Base-by-base conservation (phyloP, 768 basidiomycete species). In the Amanita inopinata region DNA sequence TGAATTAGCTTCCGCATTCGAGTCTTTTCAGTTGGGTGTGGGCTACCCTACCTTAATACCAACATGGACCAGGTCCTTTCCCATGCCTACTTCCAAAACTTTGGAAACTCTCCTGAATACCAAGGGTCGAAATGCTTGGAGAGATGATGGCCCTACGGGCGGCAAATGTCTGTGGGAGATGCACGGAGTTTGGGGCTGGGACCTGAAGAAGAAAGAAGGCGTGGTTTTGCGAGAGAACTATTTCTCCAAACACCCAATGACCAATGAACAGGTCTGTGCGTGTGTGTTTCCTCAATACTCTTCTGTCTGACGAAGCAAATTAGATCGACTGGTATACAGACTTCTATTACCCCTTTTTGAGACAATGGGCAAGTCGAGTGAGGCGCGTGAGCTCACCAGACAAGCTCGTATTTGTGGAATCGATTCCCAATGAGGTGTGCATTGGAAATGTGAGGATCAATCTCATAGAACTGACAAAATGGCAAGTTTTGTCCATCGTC, bases 111-210 rank as follows among this genome's bases (percentile, higher is more conserved):
- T 83, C 1, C 66, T 90, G 11, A 90, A 92, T 53, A 56, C 73
- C 0, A 56, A 65, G 0, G 68, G 74, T 6, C 64, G 65, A 33
- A 79, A 74, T 20, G 82, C 74, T 0, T 93, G 90, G 91, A 67
- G 69, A 10, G 54, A 59, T 4, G 79, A 86, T 52, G 87, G 89
- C 0, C 87, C 90, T 9, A 85, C 82, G 0, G 40, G 57, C 48
- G 78, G 82, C 10, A 58, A 70, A 45, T 96, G 92, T 54, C 51
- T 92, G 3, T 94, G 92, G 92, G 82, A 87, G 53, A 73, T 81
- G 65, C 91, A 98, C 49, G 88, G 86, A 12, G 87, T 98, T 3
- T 99, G 96, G 94, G 76, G 79, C 0, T 97, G 83, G 81, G 83
- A 89, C 53, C 61, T 58, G 4, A 63, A 62, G 20, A 81, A 78